phyloP scores from a whole-genome alignment of 1,284 basidiomycete species.

The Naganishia cerealis region DNA sequence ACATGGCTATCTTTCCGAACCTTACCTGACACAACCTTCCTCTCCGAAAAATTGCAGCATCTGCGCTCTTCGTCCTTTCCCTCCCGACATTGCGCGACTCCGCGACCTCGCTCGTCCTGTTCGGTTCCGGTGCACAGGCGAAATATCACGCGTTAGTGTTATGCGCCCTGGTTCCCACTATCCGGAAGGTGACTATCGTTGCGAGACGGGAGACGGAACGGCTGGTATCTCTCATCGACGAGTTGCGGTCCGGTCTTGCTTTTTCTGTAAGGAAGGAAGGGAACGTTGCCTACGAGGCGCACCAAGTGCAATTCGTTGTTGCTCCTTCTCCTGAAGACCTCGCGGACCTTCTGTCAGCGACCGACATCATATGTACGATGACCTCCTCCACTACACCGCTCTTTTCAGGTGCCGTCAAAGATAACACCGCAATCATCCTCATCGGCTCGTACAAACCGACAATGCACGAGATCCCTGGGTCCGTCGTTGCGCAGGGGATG shows the following conservation, averaged over 20 bases:
- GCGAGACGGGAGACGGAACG: constrained; percentile 65
- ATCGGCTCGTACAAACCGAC: constrained; percentile 78
- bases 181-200: constrained; percentile 63
- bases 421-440: constrained; percentile 68
- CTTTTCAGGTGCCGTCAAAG: constrained; percentile 58
- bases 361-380: constrained; percentile 60
- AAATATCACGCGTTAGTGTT: constrained; percentile 69
- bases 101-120: constrained; percentile 63
- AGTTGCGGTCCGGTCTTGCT: constrained; percentile 48
- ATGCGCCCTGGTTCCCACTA: constrained; percentile 61
- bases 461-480: constrained; percentile 72
- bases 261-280: neutral
- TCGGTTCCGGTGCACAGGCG: constrained; percentile 68
- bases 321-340: neutral
- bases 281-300: constrained; percentile 54
- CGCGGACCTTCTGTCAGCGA: constrained; percentile 39
- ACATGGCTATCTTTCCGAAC: too few species aligned
- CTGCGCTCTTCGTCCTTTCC: constrained; percentile 55
- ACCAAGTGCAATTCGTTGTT: neutral
- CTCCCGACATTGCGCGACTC: neutral
- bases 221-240: constrained; percentile 55
- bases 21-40: neutral
- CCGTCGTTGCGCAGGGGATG: constrained; percentile 60
- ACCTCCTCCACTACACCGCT: constrained; percentile 71
- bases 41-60: constrained; percentile 59